Conservation (phyloP, 1,139 yeast genomes). For the Kodamaea derodonti region DNA sequence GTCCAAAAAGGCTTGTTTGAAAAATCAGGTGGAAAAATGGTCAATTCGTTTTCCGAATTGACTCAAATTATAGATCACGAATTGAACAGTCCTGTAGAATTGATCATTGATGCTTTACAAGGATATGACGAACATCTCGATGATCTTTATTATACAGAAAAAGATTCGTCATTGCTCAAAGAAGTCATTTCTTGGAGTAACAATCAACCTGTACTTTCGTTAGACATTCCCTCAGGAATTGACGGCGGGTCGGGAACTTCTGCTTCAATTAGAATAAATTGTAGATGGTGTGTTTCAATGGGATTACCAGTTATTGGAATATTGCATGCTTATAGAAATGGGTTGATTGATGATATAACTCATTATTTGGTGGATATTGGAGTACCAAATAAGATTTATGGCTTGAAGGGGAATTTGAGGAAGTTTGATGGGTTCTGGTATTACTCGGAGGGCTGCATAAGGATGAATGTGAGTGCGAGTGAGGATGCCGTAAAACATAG, state of each 20-base stretch:
- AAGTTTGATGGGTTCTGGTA: constrained; percentile 46
- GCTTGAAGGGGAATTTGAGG: constrained; percentile 36
- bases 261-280: constrained; percentile 24
- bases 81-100: constrained; percentile 71
- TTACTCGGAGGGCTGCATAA: constrained; percentile 32
- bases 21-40: constrained; percentile 40
- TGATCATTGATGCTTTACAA: constrained; percentile 76
- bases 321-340: constrained; percentile 54
- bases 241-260: constrained; percentile 79
- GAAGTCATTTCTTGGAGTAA: constrained; percentile 70
- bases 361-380: constrained; percentile 76
- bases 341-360: constrained; percentile 35
- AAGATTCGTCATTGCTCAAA: constrained; percentile 39
- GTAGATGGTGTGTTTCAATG: constrained; percentile 61
- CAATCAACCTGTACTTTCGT: constrained; percentile 53
- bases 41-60: constrained; percentile 27
- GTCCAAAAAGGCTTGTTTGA: constrained; percentile 54
- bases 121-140: constrained; percentile 74
- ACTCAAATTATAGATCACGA: constrained; percentile 34
- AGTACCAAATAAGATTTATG: constrained; percentile 52
- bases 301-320: constrained; percentile 74
- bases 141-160: constrained; percentile 37
- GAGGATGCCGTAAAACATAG: background rate
- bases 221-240: constrained; percentile 81
- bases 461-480: constrained; percentile 14